Base-by-base conservation (phyloP, 1,284 basidiomycete species). In the Cryptococcus jaspeensis region DNA sequence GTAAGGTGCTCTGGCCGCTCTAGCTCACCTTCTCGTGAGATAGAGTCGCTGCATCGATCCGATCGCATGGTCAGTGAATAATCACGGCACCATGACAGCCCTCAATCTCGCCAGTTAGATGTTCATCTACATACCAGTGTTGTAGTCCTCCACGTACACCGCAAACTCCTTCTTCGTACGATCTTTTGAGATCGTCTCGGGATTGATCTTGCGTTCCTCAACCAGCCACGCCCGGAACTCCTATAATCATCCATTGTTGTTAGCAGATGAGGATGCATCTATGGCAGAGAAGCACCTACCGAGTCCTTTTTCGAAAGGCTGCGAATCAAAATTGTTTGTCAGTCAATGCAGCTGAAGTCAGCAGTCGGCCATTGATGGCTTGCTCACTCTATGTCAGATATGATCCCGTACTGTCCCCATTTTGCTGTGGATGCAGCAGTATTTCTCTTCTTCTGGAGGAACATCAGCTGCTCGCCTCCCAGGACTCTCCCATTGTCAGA, bases 181-280 rank as follows among this genome's bases (percentile, higher is more conserved):
- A 40, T 92, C 88, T 71, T 90, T 92, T 5, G 87, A 82, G 44
- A 92, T 79, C 1, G 86, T 87, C 76, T 93, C 92, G 0, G 90
- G 89, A 72, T 94, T 94, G 64, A 91, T 81, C 73, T 87, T 89
- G 48, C 87, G 84, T 72, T 94, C 91, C 70, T 93, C 91, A 16
- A 94, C 84, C 8, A 94, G 83, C 91, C 92, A 95, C 2, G 89
- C 85, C 53, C 88, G 83, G 74, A 92, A 93, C 76, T 93, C 91
- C 64, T 85, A 48, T 47, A 44, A n/a, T 16, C 32, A 16, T 23
- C n/a, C 5, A 4, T 8, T 12, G 42, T 16, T 25, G 48, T 23
- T 15, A 51, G 45, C 41, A 49, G 57, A 35, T 11, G 8, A 52
- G 7, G 2, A 39, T 16, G 28, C 9, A 18, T 35, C 3, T 9